phyloP scores from a whole-genome alignment of 192 early-diverging fungal species.

The Umbelopsis ramanniana region DNA sequence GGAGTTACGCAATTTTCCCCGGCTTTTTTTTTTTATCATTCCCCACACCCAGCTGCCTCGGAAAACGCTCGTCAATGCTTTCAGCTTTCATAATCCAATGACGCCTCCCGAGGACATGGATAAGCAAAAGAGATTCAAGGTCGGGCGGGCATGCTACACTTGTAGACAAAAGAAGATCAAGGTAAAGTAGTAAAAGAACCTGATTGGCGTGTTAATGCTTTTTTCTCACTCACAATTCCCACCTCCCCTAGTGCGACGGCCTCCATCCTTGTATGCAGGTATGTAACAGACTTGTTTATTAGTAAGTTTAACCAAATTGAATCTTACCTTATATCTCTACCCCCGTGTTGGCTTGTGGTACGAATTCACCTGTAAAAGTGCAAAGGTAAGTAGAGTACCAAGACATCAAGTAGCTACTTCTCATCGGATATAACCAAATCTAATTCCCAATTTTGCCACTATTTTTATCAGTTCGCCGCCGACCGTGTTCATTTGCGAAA shows the following conservation, averaged over 20 bases:
- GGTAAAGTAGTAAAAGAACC: background rate
- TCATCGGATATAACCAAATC: too few species aligned
- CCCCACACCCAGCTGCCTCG: slow-evolving; percentile 1
- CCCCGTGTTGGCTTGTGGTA: background rate
- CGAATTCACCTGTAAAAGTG: background rate
- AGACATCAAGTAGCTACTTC: background rate
- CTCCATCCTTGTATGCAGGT: slow-evolving; percentile 25
- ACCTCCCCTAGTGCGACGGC: slow-evolving; percentile 18
- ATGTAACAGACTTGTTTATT: background rate
- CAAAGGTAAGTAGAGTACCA: slow-evolving; percentile 4
- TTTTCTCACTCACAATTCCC: background rate
- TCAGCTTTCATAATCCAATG: slow-evolving; percentile 24
- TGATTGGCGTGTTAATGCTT: background rate
- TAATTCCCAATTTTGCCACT: background rate
- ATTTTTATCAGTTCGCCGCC: background rate
- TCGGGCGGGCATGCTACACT: slow-evolving; percentile 17
- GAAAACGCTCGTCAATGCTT: slow-evolving; percentile 8
- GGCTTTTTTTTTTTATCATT: background rate
- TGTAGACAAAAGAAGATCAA: slow-evolving; percentile 23
- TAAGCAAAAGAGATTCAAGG: slow-evolving; percentile 23
- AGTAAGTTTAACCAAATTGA: background rate
- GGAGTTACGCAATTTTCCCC: background rate
- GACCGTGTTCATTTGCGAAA: slow-evolving; percentile 20
- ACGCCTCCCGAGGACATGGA: slow-evolving; percentile 17
- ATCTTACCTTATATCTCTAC: too few species aligned